Base-by-base conservation (phyloP, 441 rosid species). In the Euphorbia schlechtendalii region DNA sequence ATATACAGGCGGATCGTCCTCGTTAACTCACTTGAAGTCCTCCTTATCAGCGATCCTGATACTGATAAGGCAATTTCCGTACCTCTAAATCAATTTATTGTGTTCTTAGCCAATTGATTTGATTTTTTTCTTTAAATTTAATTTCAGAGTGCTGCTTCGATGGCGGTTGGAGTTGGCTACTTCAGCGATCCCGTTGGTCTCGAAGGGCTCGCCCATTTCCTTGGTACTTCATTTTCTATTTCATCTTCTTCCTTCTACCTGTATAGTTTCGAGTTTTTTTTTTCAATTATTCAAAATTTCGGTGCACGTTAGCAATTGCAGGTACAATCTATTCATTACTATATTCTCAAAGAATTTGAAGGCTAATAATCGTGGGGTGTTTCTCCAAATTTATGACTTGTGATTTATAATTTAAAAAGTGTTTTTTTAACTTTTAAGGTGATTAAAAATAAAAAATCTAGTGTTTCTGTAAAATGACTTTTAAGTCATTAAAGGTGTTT, bases 161-260 rank as follows among this genome's bases (percentile, higher is more conserved):
- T 93, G 99, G 59, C 77, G 66, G 99, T 93, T 46, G 68, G 82
- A 49, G 88, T 93, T 45, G 99, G 99, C 69, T 75, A 83, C 63
- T 93, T 86, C 77, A 74, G 85, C 58, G 92, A 93, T 76, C 96
- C 99, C 4, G 83, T 46, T 53, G 96, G 96, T 49, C 83, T 93
- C 20, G 92, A 87, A 73, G 99, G 99, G 69, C 84, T 93, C 13
- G 96, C 99, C 52, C 99, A 93, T 76, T 93, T 93, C 69, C 83
- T 88, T 0, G 99, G 99, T 93, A 34, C 49, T 58, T 8, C 0
- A 12, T 38, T 49, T 8, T 40, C 45, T 10, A 24, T 9, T 46
- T 36, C 24, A 22, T 61, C 7, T 12, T 15, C 20, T 20, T 24
- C 27, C 15, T 1, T 32, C 32, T 2, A n/a, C n/a, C n/a, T n/a